phyloP scores from a whole-genome alignment of 2,329 filamentous ascomycete genomes.

The Lachnum nothofagi region DNA sequence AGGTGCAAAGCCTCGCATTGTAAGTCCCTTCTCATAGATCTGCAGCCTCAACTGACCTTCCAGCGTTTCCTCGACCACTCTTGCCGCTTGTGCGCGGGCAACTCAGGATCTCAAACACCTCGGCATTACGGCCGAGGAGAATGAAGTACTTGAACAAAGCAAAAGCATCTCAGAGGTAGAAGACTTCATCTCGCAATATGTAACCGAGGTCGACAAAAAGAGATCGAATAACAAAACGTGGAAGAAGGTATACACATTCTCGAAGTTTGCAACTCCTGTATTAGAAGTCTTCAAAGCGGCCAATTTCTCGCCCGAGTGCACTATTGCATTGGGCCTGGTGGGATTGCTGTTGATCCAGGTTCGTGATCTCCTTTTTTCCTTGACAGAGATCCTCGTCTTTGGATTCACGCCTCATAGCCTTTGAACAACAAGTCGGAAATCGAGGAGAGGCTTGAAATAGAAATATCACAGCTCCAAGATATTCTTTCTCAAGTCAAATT shows the following conservation, averaged over 20 bases:
- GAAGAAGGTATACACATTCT: not conserved
- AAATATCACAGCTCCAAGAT: not conserved
- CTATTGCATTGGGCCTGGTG: not conserved
- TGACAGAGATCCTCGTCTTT: too few relatives aligned
- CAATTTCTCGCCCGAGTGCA: slow-evolving; percentile 1
- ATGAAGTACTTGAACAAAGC: not conserved
- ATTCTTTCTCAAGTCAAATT: not conserved
- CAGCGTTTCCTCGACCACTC: not conserved
- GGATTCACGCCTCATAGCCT: not conserved
- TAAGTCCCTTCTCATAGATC: not conserved
- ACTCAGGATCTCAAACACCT: not conserved
- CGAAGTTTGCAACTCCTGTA: not conserved
- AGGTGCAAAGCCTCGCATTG: not conserved
- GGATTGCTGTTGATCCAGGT: not conserved
- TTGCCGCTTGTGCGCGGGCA: not conserved
- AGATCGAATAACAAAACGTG: not conserved
- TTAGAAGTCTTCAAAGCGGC: not conserved
- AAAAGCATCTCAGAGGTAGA: not conserved
- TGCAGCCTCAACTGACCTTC: too few relatives aligned
- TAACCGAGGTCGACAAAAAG: not conserved
- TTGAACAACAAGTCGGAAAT: slow-evolving; percentile 1
- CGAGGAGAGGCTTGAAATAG: not conserved
- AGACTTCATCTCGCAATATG: not conserved
- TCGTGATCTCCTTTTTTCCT: too few relatives aligned
- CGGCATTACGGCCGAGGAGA: not conserved